These are phyloP conservation scores for Fusarium kyushuense DNA, from an alignment of 2,329 filamentous ascomycete species.

Conservation along the genomic window DNA sequence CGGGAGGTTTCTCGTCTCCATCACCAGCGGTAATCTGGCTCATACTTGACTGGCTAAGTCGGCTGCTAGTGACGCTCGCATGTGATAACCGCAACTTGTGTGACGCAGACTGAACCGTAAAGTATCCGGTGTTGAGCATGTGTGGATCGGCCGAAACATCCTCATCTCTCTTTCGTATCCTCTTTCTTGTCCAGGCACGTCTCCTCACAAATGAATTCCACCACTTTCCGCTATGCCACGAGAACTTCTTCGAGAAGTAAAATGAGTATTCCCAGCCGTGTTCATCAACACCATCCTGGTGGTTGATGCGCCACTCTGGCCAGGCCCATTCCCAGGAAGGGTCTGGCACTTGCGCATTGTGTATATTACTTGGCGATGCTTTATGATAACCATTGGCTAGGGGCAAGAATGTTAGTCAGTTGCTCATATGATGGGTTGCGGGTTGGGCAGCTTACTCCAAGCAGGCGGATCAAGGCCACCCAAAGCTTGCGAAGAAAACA, in stretches of 20 bases:
- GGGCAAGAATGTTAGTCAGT: conserved; percentile 12
- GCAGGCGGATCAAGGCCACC: conserved; percentile 86
- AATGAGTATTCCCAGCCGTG: conserved; percentile 98
- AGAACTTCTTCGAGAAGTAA: conserved; percentile 78
- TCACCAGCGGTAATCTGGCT: conserved; percentile 55
- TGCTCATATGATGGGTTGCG: neutral
- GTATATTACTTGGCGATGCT: conserved; percentile 74
- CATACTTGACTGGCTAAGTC: conserved; percentile 55
- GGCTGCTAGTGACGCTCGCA: conserved; percentile 52
- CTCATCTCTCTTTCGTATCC: conserved; percentile 69
- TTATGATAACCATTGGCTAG: conserved; percentile 72
- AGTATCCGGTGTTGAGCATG: conserved; percentile 81
- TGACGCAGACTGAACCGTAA: conserved; percentile 74
- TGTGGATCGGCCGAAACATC: conserved; percentile 67
- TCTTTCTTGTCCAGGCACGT: conserved; percentile 86
- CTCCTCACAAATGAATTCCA: conserved; percentile 95
- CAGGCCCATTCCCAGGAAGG: conserved; percentile 93
- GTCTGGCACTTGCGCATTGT: conserved; percentile 92
- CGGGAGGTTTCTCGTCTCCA: conserved; percentile 67
- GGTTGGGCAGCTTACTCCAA: conserved; percentile 69
- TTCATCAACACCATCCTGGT: conserved; percentile 83
- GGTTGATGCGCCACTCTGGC: conserved; percentile 72
- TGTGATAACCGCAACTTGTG: conserved; percentile 51
- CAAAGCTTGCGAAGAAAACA: conserved; percentile 90
- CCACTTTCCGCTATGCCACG: conserved; percentile 93